Conservation (phyloP, 2,329 filamentous ascomycete species). For the Phialophora macrospora region DNA sequence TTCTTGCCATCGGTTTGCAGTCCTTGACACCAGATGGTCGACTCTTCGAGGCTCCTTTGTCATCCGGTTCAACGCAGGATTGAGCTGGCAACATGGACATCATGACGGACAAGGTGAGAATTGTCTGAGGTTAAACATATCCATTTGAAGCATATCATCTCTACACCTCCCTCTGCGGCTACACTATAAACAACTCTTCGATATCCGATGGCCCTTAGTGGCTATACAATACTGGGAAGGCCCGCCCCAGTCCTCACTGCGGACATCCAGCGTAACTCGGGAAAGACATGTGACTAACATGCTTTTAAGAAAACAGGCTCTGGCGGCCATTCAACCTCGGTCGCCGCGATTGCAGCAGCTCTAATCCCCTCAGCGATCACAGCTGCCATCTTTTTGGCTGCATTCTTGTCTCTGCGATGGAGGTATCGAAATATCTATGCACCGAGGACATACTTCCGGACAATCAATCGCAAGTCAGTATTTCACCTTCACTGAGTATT, state of each 20-base stretch:
- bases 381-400: constrained; percentile 50
- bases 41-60: not conserved
- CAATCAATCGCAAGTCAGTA: constrained; percentile 44
- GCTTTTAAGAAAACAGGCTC: constrained; percentile 25
- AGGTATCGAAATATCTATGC: constrained; percentile 55
- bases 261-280: not conserved
- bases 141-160: not conserved
- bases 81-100: constrained; percentile 23
- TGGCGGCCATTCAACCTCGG: constrained; percentile 51
- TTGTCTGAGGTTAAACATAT: not conserved
- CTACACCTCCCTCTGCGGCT: not conserved
- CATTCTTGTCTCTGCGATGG: constrained; percentile 55
- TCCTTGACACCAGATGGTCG: not conserved
- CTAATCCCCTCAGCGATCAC: constrained; percentile 54
- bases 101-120: constrained; percentile 28
- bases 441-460: constrained; percentile 45
- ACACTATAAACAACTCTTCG: not conserved
- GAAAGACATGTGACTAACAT: constrained; percentile 10
- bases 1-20: not conserved
- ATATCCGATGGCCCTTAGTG: not conserved
- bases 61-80: not conserved
- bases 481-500: not conserved
- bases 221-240: not conserved
- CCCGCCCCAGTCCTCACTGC: not conserved
- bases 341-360: constrained; percentile 56